Base-by-base conservation (phyloP, 495 filamentous ascomycete species). In the Pyronema omphalodes region DNA sequence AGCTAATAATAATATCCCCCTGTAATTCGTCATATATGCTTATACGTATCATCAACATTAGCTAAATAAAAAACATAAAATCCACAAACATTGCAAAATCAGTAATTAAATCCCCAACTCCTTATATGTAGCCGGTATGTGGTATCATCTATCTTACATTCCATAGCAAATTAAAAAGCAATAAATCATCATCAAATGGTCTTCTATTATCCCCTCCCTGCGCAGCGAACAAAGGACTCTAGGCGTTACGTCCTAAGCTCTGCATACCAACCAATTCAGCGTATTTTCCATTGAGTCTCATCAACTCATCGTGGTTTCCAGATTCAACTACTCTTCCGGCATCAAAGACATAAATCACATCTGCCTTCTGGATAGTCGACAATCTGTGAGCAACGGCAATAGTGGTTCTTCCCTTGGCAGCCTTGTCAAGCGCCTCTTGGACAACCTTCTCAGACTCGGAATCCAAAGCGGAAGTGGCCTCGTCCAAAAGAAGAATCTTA, bases 261-360 rank as follows among this genome's bases (percentile, higher is more conserved):
- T 93, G 86, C 63, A 88, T 65, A 59, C 80, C 81, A 29, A 87
- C 84, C 59, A 88, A 67, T 66, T 89, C 84, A 44, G 69, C 80
- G 64, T 91, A 91, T 37, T 81, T 74, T 7, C 83, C 83, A 61
- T 74, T 75, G 58, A 73, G 75, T 14, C 67, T 68, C 68, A 88
- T 69, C 59, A 91, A 63, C 57, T 82, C 80, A 9, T 68, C 61
- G 66, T 91, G 85, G 5, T 75, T 84, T 33, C 85, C 85, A 45
- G 74, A 69, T 67, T 91, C 85, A 0, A 84, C 76, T 44, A 91
- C 75, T 53, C 70, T 71, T 35, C 85, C 85, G 55, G 79, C 76
- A 58, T 88, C 83, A 62, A 91, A 81, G 41, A 91, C 85, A 52
- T 86, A 88, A 58, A 89, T 91, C 47, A 84, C 65, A 63, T 88